Evolutionary conservation across 306 rosid genomes (phyloP), one percentile per base, ranked within the genome.

Genomic region (Lathyrus tuberosus): DNA sequence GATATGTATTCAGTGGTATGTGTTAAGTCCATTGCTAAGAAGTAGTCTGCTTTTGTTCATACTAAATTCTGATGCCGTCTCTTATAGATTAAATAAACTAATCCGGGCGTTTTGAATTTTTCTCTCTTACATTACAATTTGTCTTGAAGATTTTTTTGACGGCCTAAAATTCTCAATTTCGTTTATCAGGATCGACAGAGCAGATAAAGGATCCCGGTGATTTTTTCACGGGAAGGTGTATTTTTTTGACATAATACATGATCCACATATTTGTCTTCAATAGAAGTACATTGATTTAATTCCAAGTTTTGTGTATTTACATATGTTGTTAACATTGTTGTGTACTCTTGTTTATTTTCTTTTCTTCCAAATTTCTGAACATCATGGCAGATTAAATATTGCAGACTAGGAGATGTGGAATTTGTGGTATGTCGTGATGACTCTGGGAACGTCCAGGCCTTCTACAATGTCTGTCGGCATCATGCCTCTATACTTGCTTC

Each of bases 381-480:
- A 75, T 74, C 76, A 4, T 75, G 79, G 81, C 56, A 58, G 62
- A 65, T 64, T 76, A n/a, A 68, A 66, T 51, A 40, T 72, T 72
- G 79, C 87, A 90, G 98, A 72, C 75, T 93, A 59, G 96, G 96
- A 41, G 83, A 71, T 46, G 81, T 86, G 24, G 98, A 90, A 82
- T 93, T 84, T 76, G 86, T 93, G 68, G 94, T 90, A 31, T 88
- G 97, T 68, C 79, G 83, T 72, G 98, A 88, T 65, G 89, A 80
- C 35, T 42, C 59, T 44, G 91, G 86, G 30, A 83, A 78, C 65
- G 24, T 88, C 66, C 85, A 67, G 1, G 96, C 91, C 64, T 93
- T 93, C 77, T 96, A 93, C 83, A 93, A 93, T 62, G 96, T 93
- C 4, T 93, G 98, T 59, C 91, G 90, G 8, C 98, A 93, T 84